Percentiles rank a stretch among this genome's conserved stretches.
Conservation (phyloP, 768 basidiomycete species). For the Kwoniella pini region DNA sequence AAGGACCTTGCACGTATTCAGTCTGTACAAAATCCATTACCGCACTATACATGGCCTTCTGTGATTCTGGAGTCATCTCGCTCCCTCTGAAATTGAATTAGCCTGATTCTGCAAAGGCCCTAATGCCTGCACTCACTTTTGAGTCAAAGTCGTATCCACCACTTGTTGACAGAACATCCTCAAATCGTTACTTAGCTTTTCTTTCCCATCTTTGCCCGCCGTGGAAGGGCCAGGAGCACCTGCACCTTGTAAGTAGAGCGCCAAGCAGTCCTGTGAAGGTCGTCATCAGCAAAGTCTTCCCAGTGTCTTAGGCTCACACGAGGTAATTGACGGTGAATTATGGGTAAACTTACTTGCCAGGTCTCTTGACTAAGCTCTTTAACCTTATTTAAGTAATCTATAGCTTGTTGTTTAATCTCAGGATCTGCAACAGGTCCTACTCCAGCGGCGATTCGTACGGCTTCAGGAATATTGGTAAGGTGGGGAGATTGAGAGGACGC, state of each 20-base stretch:
- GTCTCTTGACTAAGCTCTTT: conserved; percentile 68
- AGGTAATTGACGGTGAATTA: conserved; percentile 17
- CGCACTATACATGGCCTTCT: conserved; percentile 65
- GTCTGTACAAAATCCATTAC: conserved; percentile 78
- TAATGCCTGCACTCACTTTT: conserved; percentile 57
- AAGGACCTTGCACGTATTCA: conserved; percentile 82
- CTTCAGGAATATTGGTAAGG: conserved; percentile 57
- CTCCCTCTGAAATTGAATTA: conserved; percentile 51
- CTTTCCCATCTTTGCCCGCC: conserved; percentile 53
- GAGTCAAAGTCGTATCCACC: conserved; percentile 50
- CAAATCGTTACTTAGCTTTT: conserved; percentile 49
- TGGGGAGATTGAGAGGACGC: conserved; percentile 40
- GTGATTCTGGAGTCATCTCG: conserved; percentile 40
- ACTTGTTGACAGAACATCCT: conserved; percentile 54
- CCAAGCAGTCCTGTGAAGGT: conserved; percentile 49
- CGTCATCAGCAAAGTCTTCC: background rate
- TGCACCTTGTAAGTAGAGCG: conserved; percentile 55
- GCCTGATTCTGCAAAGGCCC: conserved; percentile 55
- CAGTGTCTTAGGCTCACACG: conserved; percentile 3
- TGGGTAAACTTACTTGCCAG: conserved; percentile 74
- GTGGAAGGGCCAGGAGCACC: conserved; percentile 45
- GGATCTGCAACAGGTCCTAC: conserved; percentile 56
- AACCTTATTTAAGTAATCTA: conserved; percentile 75
- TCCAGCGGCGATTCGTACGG: conserved; percentile 84
- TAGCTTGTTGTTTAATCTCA: conserved; percentile 76